Evolutionary conservation across 139 green algal species (phyloP).

Genomic region (Picochlorum costavermella): DNA sequence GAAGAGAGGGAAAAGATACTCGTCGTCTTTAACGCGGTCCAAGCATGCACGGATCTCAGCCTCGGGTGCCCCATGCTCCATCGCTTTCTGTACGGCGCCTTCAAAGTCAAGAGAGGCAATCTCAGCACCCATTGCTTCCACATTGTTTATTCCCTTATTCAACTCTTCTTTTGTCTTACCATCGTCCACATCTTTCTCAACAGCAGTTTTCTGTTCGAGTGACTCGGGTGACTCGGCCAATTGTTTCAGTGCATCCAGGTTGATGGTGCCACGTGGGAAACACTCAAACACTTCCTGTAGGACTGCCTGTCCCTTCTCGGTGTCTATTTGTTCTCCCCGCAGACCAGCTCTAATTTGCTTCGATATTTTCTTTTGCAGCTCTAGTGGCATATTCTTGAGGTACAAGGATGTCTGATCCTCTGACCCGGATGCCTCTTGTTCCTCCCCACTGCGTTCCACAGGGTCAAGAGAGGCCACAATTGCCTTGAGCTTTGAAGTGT

Average conservation of each 20-base stretch:
- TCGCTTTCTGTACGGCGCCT: background rate
- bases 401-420: background rate
- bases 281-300: background rate
- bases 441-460: background rate
- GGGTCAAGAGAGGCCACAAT: background rate
- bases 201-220: background rate
- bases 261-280: constrained; percentile 9
- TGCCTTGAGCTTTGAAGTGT: background rate
- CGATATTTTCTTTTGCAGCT: background rate
- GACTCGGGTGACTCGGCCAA: background rate
- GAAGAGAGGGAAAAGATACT: background rate
- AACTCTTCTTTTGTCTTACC: constrained; percentile 1
- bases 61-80: background rate
- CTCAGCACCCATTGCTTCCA: background rate
- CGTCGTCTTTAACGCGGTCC: background rate
- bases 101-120: background rate
- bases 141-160: background rate
- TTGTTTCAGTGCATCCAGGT: background rate
- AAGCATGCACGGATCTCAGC: background rate
- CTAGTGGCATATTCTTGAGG: background rate
- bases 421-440: background rate
- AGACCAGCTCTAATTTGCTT: background rate
- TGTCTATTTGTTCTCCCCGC: background rate
- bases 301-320: background rate
- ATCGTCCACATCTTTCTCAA: background rate